Evolutionary conservation across 129 eudicot genomes (phyloP), one percentile per base, ranked within the genome.

Genomic region (Tagetes patula): DNA sequence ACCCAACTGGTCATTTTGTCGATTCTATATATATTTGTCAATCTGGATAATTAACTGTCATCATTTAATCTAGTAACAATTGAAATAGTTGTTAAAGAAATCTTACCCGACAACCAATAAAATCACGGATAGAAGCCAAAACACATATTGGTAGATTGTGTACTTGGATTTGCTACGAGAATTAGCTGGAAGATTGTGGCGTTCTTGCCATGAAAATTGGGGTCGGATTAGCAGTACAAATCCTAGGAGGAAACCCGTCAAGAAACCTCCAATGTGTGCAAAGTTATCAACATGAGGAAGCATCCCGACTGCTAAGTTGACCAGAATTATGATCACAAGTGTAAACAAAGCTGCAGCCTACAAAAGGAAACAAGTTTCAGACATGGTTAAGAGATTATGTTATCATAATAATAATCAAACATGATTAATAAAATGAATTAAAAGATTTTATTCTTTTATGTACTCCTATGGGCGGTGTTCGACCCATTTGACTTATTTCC

Each of bases 271-370:
- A 46, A 93, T 84, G 65, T 87, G 96, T 5, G 95, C 96, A 70
- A 87, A 93, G 73, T 93, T 93, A 80, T 93, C 98, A 11, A 89
- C 95, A 54, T 85, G 96, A 47, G 98, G 98, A 46, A 93, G 90
- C 72, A 93, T 84, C 53, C 96, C 95, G 33, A 93, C 88, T 10
- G 96, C 98, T 72, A 93, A 80, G 82, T 93, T 92, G 47, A 92
- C 83, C 50, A 75, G 81, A 55, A 92, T 87, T 69, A 87, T 85
- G 73, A 92, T 42, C 77, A 89, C 56, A 4, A 92, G 90, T 4
- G 95, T 89, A 61, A 89, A 59, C 53, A 89, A 84, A 20, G 98
- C 95, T 75, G 95, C 96, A 54, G 87, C 92, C 98, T 92, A 38
- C 76, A 75, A 43, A 37, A 1, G 7, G 7, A 42, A 0, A 65